Evolutionary conservation across 2,329 filamentous ascomycete genomes (phyloP).

Genomic region (Sarocladium oryzae): DNA sequence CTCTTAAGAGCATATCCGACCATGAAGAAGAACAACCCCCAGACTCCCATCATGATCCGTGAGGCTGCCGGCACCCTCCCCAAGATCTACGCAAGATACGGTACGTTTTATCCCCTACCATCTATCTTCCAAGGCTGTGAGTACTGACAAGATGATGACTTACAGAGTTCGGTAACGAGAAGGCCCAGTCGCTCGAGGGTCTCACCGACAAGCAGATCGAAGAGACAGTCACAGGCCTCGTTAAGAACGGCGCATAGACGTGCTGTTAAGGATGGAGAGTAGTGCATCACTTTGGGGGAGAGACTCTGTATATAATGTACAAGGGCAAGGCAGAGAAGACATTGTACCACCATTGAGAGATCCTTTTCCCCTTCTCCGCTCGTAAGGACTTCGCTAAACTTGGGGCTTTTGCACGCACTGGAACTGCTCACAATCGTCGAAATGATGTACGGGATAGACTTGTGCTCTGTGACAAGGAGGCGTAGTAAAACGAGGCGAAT

Average conservation of each 20-base stretch:
- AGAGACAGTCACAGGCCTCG: constrained; percentile 48
- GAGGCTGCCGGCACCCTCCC: constrained; percentile 82
- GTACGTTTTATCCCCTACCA: constrained; percentile 43
- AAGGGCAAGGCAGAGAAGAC: constrained; percentile 3
- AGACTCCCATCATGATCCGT: constrained; percentile 88
- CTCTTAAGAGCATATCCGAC: constrained; percentile 87
- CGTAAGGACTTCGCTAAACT: too few relatives aligned
- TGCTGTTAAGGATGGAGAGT: not conserved
- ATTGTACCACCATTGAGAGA: constrained; percentile 11
- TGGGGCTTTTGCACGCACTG: too few relatives aligned
- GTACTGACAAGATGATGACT: not conserved
- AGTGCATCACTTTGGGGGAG: not conserved
- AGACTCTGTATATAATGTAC: not conserved
- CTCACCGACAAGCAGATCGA: constrained; percentile 56
- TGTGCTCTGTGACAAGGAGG: not conserved
- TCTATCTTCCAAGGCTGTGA: constrained; percentile 16
- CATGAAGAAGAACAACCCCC: constrained; percentile 99
- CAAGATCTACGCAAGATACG: constrained; percentile 87
- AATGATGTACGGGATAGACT: too few relatives aligned
- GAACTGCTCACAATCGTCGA: too few relatives aligned
- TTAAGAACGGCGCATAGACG: constrained; percentile 29
- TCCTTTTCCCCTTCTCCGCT: too few relatives aligned
- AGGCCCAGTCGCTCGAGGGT: constrained; percentile 51
- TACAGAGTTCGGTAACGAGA: constrained; percentile 50
- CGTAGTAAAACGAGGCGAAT: too few relatives aligned